A percentile compares a stretch with the other conserved stretches of the same genome.
phyloP scores from a whole-genome alignment of 1,139 yeast genomes.

The Hyphopichia burtonii region DNA sequence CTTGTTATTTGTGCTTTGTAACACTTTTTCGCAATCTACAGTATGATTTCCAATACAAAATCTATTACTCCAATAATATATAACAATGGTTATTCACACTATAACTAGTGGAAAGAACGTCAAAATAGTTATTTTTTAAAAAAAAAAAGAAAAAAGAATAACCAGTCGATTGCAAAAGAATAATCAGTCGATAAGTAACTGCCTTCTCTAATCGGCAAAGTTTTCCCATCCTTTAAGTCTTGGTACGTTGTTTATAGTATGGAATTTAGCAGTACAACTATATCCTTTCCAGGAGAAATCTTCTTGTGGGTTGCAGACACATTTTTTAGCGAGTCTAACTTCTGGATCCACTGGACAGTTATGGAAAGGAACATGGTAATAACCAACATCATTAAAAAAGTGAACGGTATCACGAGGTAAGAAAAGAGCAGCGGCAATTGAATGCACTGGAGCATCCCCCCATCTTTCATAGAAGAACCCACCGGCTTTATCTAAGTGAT shows the following conservation, averaged over 20 bases:
- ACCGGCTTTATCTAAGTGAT: slow-evolving; percentile 71
- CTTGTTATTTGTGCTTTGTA: too few species aligned
- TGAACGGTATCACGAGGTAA: slow-evolving; percentile 66
- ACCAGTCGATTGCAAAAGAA: background rate
- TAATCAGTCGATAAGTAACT: background rate
- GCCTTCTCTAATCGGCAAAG: slow-evolving; percentile 37
- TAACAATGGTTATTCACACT: too few species aligned
- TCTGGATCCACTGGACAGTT: slow-evolving; percentile 72
- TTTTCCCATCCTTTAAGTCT: slow-evolving; percentile 81
- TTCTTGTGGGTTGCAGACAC: slow-evolving; percentile 68
- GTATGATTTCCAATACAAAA: too few species aligned
- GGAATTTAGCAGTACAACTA: slow-evolving; percentile 79
- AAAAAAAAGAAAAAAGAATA: too few species aligned
- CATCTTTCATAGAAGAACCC: slow-evolving; percentile 91
- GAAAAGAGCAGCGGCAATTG: slow-evolving; percentile 80
- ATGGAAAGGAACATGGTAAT: slow-evolving; percentile 73
- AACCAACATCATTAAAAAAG: slow-evolving; percentile 81
- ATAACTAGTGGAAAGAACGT: too few species aligned
- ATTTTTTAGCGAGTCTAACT: slow-evolving; percentile 52
- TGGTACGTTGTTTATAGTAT: slow-evolving; percentile 55
- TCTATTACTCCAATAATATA: too few species aligned
- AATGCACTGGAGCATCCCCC: slow-evolving; percentile 94
- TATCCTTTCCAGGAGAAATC: slow-evolving; percentile 88
- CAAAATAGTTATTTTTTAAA: too few species aligned
- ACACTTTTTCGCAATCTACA: too few species aligned